Conservation (phyloP, 2,329 filamentous ascomycete genomes). For the Colletotrichum higginsianum region DNA sequence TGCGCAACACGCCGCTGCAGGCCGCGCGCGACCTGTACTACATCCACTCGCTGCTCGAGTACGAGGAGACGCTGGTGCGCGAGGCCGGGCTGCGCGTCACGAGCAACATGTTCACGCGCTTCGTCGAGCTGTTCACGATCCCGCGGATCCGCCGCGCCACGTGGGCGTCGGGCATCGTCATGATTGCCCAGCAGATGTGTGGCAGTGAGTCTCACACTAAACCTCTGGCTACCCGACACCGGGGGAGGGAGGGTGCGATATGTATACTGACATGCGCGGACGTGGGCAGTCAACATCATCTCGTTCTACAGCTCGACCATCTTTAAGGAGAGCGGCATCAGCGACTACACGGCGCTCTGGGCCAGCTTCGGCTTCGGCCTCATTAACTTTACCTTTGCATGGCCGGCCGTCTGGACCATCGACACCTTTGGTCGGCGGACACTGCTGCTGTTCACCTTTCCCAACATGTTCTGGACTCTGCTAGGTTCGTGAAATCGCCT, state of each 20-base stretch:
- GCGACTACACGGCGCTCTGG: conserved; percentile 55
- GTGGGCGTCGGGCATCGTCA: conserved; percentile 76
- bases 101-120: conserved; percentile 64
- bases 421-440: conserved; percentile 76
- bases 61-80: conserved; percentile 49
- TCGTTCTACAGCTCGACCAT: conserved; percentile 65
- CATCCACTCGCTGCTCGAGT: conserved; percentile 60
- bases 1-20: conserved; percentile 72
- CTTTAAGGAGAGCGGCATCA: conserved; percentile 60
- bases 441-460: conserved; percentile 76
- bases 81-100: conserved; percentile 52
- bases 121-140: conserved; percentile 71
- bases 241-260: too few relatives aligned
- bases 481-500: conserved; percentile 50
- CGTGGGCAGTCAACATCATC: conserved; percentile 60
- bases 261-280: conserved; percentile 4
- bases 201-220: conserved; percentile 54
- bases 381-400: conserved; percentile 77
- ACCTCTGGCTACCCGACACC: background rate
- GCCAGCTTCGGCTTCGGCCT: conserved; percentile 64
- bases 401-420: conserved; percentile 76
- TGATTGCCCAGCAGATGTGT: conserved; percentile 76
- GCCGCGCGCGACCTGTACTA: conserved; percentile 76
- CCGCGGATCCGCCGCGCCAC: conserved; percentile 73
- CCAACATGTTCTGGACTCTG: conserved; percentile 75